These are phyloP conservation scores for Talaromyces sp. DNA, from an alignment of 2,329 filamentous ascomycete species.

Conservation along the genomic window DNA sequence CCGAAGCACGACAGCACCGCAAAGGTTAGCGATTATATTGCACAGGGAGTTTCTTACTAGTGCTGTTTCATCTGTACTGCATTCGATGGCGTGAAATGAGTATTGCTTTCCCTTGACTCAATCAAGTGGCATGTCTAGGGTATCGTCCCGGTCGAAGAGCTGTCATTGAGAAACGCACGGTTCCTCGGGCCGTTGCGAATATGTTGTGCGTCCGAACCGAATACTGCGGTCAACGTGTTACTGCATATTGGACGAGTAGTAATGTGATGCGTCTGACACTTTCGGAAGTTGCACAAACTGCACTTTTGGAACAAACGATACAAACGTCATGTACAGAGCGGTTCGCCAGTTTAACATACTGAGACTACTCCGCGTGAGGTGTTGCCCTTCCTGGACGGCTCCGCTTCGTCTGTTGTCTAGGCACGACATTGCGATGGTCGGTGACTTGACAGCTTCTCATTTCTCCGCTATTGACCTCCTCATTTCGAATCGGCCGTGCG, in stretches of 20 bases:
- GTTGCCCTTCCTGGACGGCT: not conserved
- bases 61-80: not conserved
- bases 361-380: not conserved
- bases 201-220: not conserved
- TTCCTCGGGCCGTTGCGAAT: not conserved
- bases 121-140: not conserved
- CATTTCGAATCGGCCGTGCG: not conserved
- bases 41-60: not conserved
- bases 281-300: not conserved
- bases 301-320: not conserved
- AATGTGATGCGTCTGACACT: not conserved
- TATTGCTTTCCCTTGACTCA: not conserved
- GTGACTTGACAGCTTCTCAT: not conserved
- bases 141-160: not conserved
- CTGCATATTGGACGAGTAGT: not conserved
- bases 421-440: not conserved
- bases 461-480: not conserved
- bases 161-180: not conserved
- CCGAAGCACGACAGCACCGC: not conserved
- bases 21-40: not conserved
- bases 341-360: not conserved
- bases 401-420: not conserved
- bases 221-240: not conserved
- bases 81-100: not conserved
- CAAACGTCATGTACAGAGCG: not conserved